Conservation (phyloP, 108 stramenopile species). For the Aureococcus anophagefferens region DNA sequence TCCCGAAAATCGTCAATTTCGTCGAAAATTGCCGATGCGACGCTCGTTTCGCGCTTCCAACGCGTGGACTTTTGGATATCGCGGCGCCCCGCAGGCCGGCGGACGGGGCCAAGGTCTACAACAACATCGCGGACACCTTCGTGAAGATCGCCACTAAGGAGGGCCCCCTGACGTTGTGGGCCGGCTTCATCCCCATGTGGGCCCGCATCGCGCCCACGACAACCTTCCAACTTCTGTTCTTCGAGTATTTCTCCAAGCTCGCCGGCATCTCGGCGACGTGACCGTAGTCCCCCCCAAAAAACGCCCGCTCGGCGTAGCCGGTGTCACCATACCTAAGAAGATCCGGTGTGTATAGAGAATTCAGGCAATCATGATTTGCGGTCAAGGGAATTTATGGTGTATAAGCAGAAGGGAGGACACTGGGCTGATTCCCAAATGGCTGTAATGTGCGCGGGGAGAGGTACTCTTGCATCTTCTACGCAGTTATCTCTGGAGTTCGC, state of each 20-base stretch:
- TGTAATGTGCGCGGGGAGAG: too few relatives aligned
- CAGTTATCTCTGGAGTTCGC: too few relatives aligned
- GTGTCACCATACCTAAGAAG: too few relatives aligned
- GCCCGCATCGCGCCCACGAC: slow-evolving; percentile 78
- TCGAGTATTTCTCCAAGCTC: slow-evolving; percentile 60
- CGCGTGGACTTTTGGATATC: slow-evolving; percentile 47
- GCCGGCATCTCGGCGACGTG: slow-evolving; percentile 41
- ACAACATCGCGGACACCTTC: slow-evolving; percentile 61
- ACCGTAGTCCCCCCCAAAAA: too few relatives aligned
- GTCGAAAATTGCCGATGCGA: neutral
- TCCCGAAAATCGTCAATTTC: neutral
- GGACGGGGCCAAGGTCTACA: slow-evolving; percentile 65
- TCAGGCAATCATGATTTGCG: too few relatives aligned
- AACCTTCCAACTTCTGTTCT: slow-evolving; percentile 69
- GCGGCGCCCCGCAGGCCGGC: slow-evolving; percentile 56
- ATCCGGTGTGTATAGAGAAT: too few relatives aligned
- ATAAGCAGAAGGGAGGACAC: too few relatives aligned
- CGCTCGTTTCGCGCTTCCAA: too few relatives aligned
- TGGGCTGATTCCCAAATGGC: too few relatives aligned
- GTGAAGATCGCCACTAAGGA: slow-evolving; percentile 59
- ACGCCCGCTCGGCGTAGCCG: too few relatives aligned
- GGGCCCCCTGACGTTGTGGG: slow-evolving; percentile 61
- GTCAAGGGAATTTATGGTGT: too few relatives aligned
- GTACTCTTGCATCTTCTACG: too few relatives aligned
- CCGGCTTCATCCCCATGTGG: slow-evolving; percentile 79